These are phyloP conservation scores for Trichophyton schoenleinii DNA, from an alignment of 2,329 filamentous ascomycete species.

Conservation along the genomic window DNA sequence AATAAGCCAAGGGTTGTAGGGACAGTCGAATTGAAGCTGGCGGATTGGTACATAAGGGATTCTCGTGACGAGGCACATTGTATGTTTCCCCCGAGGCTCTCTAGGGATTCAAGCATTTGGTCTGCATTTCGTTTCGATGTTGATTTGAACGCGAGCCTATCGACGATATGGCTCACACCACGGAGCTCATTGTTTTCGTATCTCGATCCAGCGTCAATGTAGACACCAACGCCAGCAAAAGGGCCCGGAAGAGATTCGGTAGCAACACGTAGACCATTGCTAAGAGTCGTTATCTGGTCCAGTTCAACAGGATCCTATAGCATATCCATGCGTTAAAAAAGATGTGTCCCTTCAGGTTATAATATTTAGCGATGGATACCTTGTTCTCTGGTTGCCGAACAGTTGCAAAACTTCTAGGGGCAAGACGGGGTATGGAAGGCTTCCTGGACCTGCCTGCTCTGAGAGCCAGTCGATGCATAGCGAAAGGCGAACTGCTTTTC, in stretches of 20 bases:
- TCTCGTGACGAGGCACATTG: slow-evolving; percentile 93
- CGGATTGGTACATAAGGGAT: slow-evolving; percentile 96
- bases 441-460: slow-evolving; percentile 29
- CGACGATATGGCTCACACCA: slow-evolving; percentile 91
- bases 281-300: slow-evolving; percentile 72
- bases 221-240: slow-evolving; percentile 90
- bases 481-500: not conserved
- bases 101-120: slow-evolving; percentile 75
- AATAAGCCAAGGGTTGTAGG: slow-evolving; percentile 69
- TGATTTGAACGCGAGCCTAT: slow-evolving; percentile 85
- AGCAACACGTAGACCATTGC: slow-evolving; percentile 88
- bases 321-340: not conserved
- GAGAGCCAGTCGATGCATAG: slow-evolving; percentile 31
- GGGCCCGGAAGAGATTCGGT: slow-evolving; percentile 89
- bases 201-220: slow-evolving; percentile 86
- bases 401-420: slow-evolving; percentile 27
- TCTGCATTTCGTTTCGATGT: slow-evolving; percentile 62
- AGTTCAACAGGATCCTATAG: slow-evolving; percentile 68
- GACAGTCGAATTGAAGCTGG: slow-evolving; percentile 90
- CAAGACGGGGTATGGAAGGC: slow-evolving; percentile 25
- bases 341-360: too few relatives aligned
- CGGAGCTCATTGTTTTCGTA: slow-evolving; percentile 78
- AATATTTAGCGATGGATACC: slow-evolving; percentile 18
- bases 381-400: slow-evolving; percentile 22
- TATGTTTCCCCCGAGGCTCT: slow-evolving; percentile 85